Evolutionary conservation across 306 rosid species (phyloP).

Genomic region (Cicer judaicum): DNA sequence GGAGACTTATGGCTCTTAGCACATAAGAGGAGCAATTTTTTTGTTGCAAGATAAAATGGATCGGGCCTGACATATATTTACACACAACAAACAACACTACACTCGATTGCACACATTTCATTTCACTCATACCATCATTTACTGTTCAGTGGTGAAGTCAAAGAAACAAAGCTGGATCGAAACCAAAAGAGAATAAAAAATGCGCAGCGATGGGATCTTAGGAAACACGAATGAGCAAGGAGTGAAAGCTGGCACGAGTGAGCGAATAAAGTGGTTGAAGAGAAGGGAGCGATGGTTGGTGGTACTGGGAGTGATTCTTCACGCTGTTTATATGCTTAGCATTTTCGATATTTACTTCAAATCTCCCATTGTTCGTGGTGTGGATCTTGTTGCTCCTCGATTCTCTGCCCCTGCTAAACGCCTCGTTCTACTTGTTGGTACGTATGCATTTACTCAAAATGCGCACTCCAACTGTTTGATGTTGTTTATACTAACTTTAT

Average conservation of each 20-base stretch:
- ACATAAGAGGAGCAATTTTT: too few relatives aligned
- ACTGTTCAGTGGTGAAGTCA: neutral
- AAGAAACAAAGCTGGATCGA: neutral
- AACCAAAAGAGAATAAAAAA: neutral
- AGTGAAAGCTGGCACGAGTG: slow-evolving; percentile 28
- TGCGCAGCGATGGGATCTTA: slow-evolving; percentile 66
- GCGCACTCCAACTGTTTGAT: slow-evolving; percentile 50
- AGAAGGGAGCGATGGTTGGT: slow-evolving; percentile 81
- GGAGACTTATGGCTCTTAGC: too few relatives aligned
- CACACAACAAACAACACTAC: too few relatives aligned
- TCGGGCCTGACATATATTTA: too few relatives aligned
- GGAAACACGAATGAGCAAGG: slow-evolving; percentile 46
- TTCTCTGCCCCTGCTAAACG: slow-evolving; percentile 85
- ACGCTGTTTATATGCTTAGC: slow-evolving; percentile 89
- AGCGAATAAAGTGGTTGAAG: slow-evolving; percentile 59
- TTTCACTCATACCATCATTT: neutral
- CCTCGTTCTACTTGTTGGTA: slow-evolving; percentile 74
- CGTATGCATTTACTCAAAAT: neutral
- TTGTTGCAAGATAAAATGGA: too few relatives aligned
- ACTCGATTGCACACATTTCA: too few relatives aligned
- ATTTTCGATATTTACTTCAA: slow-evolving; percentile 91
- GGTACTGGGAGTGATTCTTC: slow-evolving; percentile 73
- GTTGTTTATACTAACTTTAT: neutral
- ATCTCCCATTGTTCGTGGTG: slow-evolving; percentile 81
- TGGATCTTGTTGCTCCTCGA: slow-evolving; percentile 75